Base-by-base conservation (phyloP, 352 stramenopile species). In the Globisporangium acanthophoron region DNA sequence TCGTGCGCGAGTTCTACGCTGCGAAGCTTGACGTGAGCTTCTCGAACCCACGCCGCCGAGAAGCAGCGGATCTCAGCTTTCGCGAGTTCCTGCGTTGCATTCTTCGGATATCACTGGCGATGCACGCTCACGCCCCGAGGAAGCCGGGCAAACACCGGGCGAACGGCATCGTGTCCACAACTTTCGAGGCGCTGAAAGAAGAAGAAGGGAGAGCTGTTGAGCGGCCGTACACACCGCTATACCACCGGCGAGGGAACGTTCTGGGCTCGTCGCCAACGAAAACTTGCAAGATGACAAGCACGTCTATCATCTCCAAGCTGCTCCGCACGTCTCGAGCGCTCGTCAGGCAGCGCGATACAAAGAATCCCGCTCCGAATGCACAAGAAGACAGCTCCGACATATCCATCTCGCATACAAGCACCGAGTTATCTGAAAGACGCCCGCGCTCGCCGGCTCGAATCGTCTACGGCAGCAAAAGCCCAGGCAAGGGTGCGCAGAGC, bases 21-120 rank as follows among this genome's bases (percentile, higher is more conserved):
- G 76, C 81, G 13, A 92, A 88, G 54, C 74, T 92, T 16, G 81
- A 92, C 54, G 70, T 88, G 27, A 85, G 79, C 48, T 84, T 90
- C 37, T 60, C 78, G 1, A 76, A 88, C 52, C 46, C 71, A 2
- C 54, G 56, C 18, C 76, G 77, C 3, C 68, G 79, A 4, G 78
- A 90, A 52, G 64, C 70, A 11, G 56, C 73, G 21, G 72, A 90
- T 50, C 55, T 92, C 15, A 88, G 65, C 20, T 88, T 92, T 39
- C 79, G 76, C 18, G 81, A 92, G 54, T 92, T 92, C 56, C 62
- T 89, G 8, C 74, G 81, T 2, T 90, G 79, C 37, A 63, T 88
- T 9, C 76, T 88, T 50, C 79, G 81, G 12, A 68, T 92, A 49
- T 70, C 81, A 7, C 66, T 92, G 51, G 74, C 81, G 2, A 92